Evolutionary conservation across 352 stramenopile genomes (phyloP).

Genomic region (Pythium folliculosum): DNA sequence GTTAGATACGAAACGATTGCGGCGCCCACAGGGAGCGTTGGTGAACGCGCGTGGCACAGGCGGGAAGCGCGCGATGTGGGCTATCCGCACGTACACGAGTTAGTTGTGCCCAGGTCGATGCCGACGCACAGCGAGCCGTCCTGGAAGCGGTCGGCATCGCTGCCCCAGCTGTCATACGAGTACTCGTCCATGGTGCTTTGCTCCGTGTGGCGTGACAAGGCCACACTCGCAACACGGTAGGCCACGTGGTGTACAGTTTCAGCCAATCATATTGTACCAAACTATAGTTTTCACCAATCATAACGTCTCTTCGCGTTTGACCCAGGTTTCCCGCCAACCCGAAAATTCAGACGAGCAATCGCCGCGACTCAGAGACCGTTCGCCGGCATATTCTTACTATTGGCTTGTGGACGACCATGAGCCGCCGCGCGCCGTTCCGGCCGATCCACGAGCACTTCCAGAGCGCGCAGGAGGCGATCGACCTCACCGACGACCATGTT

Average conservation of each 20-base stretch:
- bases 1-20: slow-evolving; percentile 2
- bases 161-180: slow-evolving; percentile 83
- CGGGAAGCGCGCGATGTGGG: not conserved
- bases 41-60: not conserved
- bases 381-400: no score
- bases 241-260: not conserved
- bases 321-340: not conserved
- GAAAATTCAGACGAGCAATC: no score
- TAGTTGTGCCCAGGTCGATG: slow-evolving; percentile 99
- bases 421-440: slow-evolving; percentile 35
- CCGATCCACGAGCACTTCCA: slow-evolving; percentile 68
- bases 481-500: slow-evolving; percentile 54
- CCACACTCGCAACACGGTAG: not conserved
- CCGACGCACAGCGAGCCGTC: slow-evolving; percentile 91
- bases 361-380: no score
- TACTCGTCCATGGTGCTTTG: slow-evolving; percentile 24
- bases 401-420: slow-evolving; percentile 16
- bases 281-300: not conserved
- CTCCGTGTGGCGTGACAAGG: not conserved
- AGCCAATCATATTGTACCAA: slow-evolving; percentile 5
- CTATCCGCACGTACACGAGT: slow-evolving; percentile 89
- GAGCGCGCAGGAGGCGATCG: slow-evolving; percentile 28
- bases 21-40: not conserved
- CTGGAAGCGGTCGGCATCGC: slow-evolving; percentile 61
- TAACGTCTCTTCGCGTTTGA: not conserved